Conservation (phyloP, 768 basidiomycete genomes). For the Mycena pura region DNA sequence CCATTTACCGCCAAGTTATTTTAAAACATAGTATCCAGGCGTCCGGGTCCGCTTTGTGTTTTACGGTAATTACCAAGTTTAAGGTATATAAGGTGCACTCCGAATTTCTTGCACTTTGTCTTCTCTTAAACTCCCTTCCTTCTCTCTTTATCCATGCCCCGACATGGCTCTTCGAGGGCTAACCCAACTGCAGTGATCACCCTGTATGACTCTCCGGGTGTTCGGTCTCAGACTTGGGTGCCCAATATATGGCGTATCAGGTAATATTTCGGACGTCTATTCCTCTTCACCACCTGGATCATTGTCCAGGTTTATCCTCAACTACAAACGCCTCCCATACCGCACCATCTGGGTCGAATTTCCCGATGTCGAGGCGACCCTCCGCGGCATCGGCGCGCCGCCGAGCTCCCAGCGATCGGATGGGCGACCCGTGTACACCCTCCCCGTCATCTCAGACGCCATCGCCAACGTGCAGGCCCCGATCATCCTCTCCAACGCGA, state of each 20-base stretch:
- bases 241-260: conserved; percentile 67
- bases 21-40: too few relatives aligned
- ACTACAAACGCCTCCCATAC: conserved; percentile 76
- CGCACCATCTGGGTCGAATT: conserved; percentile 76
- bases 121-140: too few relatives aligned
- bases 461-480: conserved; percentile 52
- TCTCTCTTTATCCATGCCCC: background rate
- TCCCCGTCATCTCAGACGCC: conserved; percentile 74
- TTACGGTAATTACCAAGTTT: background rate
- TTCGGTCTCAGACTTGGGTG: conserved; percentile 5
- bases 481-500: conserved; percentile 62
- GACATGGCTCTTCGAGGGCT: background rate
- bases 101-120: background rate
- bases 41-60: too few relatives aligned
- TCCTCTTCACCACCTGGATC: background rate
- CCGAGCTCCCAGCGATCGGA: conserved; percentile 61
- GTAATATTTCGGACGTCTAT: conserved; percentile 48
- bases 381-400: conserved; percentile 64
- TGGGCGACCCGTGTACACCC: conserved; percentile 66
- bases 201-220: conserved; percentile 11
- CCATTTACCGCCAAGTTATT: too few relatives aligned
- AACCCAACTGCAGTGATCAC: background rate
- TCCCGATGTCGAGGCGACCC: conserved; percentile 66
- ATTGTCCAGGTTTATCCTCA: conserved; percentile 43
- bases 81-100: background rate